phyloP scores from a whole-genome alignment of 768 basidiomycete species.

The Calvatia gigantea region DNA sequence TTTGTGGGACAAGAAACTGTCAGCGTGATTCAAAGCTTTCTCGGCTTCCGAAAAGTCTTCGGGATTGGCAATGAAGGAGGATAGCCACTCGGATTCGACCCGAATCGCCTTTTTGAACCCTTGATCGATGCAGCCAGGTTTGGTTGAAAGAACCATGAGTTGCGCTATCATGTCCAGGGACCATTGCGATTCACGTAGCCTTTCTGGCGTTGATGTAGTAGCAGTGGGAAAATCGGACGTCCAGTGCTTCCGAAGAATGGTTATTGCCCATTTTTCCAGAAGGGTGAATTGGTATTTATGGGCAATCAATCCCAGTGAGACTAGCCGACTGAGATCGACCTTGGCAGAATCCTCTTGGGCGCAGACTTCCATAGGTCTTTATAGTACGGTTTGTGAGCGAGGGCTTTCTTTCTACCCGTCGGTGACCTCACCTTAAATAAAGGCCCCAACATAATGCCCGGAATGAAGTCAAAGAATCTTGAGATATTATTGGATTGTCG shows the following conservation, averaged over 20 bases:
- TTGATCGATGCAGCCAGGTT: neutral
- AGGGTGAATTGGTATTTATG: neutral
- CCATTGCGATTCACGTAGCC: neutral
- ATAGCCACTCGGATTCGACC: neutral
- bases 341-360: neutral
- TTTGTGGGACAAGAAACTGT: neutral
- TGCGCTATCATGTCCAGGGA: neutral
- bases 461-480: neutral
- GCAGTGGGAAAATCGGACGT: too few relatives aligned
- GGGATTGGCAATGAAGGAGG: neutral
- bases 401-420: neutral
- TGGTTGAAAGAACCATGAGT: neutral
- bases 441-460: constrained; percentile 1
- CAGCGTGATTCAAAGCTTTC: neutral
- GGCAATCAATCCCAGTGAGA: too few relatives aligned
- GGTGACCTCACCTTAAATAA: neutral
- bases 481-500: neutral
- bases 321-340: neutral
- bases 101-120: neutral
- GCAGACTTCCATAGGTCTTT: neutral
- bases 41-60: neutral
- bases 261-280: neutral
- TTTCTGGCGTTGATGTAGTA: neutral
- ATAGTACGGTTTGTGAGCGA: too few relatives aligned
- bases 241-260: neutral